A percentile compares a stretch with the other conserved stretches of the same genome.
phyloP scores from a whole-genome alignment of 345 rosid species.

The Eucalyptus sp. region DNA sequence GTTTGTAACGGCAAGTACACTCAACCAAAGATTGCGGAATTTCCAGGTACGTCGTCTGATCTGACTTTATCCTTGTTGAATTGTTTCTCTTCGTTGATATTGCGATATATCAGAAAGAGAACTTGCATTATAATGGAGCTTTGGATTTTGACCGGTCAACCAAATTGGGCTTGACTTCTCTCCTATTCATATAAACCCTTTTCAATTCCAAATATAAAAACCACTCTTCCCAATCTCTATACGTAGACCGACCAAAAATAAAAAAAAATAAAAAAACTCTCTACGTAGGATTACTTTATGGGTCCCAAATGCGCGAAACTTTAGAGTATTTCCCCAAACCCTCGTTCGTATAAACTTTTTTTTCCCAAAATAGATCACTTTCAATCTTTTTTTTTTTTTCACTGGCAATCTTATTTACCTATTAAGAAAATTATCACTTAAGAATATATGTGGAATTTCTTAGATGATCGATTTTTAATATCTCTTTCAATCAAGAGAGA shows the following conservation, averaged over 20 bases:
- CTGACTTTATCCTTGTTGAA: neutral
- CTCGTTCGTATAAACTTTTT: neutral
- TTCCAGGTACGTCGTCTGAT: neutral
- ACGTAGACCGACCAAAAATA: no score
- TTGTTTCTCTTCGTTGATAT: neutral
- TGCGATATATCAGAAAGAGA: neutral
- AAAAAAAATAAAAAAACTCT: no score
- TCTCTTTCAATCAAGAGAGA: neutral
- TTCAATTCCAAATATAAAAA: neutral
- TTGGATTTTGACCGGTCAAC: neutral
- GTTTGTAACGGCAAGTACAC: neutral
- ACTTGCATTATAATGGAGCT: neutral
- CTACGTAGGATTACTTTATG: neutral
- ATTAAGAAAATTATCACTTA: neutral
- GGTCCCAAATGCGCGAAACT: neutral
- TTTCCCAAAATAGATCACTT: neutral
- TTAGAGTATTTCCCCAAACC: neutral
- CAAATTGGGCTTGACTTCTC: neutral
- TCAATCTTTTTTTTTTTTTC: neutral
- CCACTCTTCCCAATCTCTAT: neutral
- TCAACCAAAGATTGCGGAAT: neutral
- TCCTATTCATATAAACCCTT: neutral
- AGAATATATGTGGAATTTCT: neutral
- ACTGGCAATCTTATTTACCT: neutral
- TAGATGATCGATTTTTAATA: neutral